A percentile compares a stretch with the other conserved stretches of the same genome.
Evolutionary conservation across 805 yeast genomes (phyloP).

Genomic region (Tetrapisispora nanseiensis): DNA sequence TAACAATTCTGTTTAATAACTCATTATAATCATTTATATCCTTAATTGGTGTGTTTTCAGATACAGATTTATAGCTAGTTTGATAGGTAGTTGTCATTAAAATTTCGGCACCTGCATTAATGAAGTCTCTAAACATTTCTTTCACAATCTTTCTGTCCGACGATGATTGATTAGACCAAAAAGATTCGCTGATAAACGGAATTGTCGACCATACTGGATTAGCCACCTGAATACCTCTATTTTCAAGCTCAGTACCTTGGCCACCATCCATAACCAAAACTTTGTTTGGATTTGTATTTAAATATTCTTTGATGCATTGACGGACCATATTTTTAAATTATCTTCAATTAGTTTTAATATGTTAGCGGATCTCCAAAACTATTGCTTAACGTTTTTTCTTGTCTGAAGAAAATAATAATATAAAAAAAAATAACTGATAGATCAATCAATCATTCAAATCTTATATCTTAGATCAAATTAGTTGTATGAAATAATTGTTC

Average conservation of each 20-base stretch:
- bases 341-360: neutral
- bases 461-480: no score
- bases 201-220: slow-evolving; percentile 55
- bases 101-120: slow-evolving; percentile 45
- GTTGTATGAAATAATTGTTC: no score
- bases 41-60: slow-evolving; percentile 21
- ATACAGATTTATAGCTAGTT: slow-evolving; percentile 36
- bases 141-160: slow-evolving; percentile 35
- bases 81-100: slow-evolving; percentile 54
- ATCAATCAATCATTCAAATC: no score
- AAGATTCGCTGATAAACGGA: slow-evolving; percentile 32
- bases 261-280: slow-evolving; percentile 45
- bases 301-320: slow-evolving; percentile 2
- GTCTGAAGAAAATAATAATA: no score
- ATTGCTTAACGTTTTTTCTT: no score
- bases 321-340: neutral
- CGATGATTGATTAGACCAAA: slow-evolving; percentile 20
- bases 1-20: slow-evolving; percentile 16
- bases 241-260: slow-evolving; percentile 53
- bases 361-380: no score
- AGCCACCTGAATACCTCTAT: slow-evolving; percentile 35
- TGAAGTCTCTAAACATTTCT: slow-evolving; percentile 42
- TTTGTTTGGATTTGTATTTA: slow-evolving; percentile 8
- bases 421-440: no score
- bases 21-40: slow-evolving; percentile 15